phyloP scores from a whole-genome alignment of 495 filamentous ascomycete species.

The Cladorrhinum samala region DNA sequence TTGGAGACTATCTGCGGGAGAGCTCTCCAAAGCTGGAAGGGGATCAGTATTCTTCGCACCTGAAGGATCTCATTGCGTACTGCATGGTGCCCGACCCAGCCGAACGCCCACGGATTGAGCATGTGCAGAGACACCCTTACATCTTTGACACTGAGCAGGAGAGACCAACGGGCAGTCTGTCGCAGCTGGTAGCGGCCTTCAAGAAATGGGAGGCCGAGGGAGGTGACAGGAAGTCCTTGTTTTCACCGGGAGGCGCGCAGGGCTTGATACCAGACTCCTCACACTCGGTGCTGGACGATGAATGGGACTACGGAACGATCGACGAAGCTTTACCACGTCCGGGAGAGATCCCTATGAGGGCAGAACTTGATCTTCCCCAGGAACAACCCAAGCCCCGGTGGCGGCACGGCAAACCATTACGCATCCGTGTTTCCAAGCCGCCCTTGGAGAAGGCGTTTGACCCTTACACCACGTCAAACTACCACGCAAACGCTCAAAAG shows the following conservation, averaged over 20 bases:
- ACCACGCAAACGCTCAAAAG: slow-evolving; percentile 46
- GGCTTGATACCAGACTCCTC: slow-evolving; percentile 39
- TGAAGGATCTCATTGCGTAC: slow-evolving; percentile 75
- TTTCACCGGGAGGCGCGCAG: slow-evolving; percentile 66
- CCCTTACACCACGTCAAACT: slow-evolving; percentile 50
- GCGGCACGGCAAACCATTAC: slow-evolving; percentile 43
- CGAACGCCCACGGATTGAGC: slow-evolving; percentile 65
- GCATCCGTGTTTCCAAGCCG: slow-evolving; percentile 41
- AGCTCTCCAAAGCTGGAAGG: slow-evolving; percentile 66
- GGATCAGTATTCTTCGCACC: slow-evolving; percentile 64
- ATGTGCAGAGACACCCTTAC: slow-evolving; percentile 57
- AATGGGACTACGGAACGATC: slow-evolving; percentile 90
- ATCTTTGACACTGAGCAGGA: slow-evolving; percentile 54
- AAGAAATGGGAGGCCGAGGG: slow-evolving; percentile 80
- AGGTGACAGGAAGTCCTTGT: slow-evolving; percentile 77
- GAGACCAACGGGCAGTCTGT: slow-evolving; percentile 63
- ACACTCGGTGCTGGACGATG: slow-evolving; percentile 47
- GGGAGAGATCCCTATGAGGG: slow-evolving; percentile 47
- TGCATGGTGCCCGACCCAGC: slow-evolving; percentile 69
- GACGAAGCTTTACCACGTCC: too few species aligned
- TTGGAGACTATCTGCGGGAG: slow-evolving; percentile 57
- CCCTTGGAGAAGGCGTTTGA: slow-evolving; percentile 54
- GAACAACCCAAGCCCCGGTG: slow-evolving; percentile 34
- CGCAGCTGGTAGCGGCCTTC: slow-evolving; percentile 72
- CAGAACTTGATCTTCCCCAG: slow-evolving; percentile 64